A percentile compares a stretch with the other conserved stretches of the same genome.
Conservation (phyloP, 345 rosid species). For the Boechera stricta region DNA sequence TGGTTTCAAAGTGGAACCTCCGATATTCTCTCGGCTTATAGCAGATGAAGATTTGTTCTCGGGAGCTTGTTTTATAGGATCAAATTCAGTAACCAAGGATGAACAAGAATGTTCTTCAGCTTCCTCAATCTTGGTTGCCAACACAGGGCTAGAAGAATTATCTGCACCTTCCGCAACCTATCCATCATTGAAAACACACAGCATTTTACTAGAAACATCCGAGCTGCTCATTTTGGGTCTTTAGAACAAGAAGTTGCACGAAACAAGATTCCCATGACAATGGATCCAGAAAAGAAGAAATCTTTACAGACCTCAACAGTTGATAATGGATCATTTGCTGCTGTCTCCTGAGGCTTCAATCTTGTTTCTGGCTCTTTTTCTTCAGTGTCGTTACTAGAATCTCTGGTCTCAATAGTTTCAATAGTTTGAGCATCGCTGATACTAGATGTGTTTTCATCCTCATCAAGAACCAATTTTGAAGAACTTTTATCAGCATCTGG, state of each 20-base stretch:
- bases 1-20: conserved; percentile 27
- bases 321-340: conserved; percentile 24
- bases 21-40: conserved; percentile 32
- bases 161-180: conserved; percentile 49
- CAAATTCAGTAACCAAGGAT: conserved; percentile 42
- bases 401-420: conserved; percentile 45
- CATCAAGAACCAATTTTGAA: conserved; percentile 27
- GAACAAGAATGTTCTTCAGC: conserved; percentile 51
- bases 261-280: conserved; percentile 2
- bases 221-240: conserved; percentile 3
- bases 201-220: conserved; percentile 4
- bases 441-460: conserved; percentile 34
- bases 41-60: conserved; percentile 33
- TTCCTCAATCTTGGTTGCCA: conserved; percentile 40
- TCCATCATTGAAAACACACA: conserved; percentile 27
- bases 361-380: conserved; percentile 32
- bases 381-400: conserved; percentile 23
- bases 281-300: neutral
- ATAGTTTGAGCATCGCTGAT: conserved; percentile 44
- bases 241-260: neutral
- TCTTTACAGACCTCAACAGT: conserved; percentile 47
- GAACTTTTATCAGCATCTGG: conserved; percentile 42
- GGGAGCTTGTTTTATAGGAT: conserved; percentile 42
- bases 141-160: conserved; percentile 38
- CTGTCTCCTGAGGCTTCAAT: conserved; percentile 46